Percentiles rank a stretch among this genome's conserved stretches.
Conservation (phyloP, 202 grass and related monocot species). For the Setaria viridis region DNA sequence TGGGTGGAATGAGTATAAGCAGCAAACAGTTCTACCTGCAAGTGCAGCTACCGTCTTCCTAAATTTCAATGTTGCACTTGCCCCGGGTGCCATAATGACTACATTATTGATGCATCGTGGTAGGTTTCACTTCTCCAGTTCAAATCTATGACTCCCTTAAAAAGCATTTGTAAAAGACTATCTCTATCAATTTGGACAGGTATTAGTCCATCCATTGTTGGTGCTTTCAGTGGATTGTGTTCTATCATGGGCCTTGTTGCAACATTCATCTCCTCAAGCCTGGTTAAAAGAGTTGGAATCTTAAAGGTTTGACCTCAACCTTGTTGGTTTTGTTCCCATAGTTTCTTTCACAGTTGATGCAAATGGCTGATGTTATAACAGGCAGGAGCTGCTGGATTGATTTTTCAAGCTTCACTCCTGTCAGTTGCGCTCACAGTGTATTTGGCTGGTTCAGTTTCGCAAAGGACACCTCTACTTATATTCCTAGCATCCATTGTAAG, state of each 20-base stretch:
- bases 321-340: constrained; percentile 5
- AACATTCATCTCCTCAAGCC: constrained; percentile 81
- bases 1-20: constrained; percentile 93
- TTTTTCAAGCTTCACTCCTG: constrained; percentile 90
- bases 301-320: constrained; percentile 69
- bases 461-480: constrained; percentile 69
- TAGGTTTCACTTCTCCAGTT: constrained; percentile 49
- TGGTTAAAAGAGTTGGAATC: constrained; percentile 94
- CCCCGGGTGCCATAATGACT: constrained; percentile 96
- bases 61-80: constrained; percentile 94
- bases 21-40: constrained; percentile 93
- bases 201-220: constrained; percentile 87
- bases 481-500: constrained; percentile 92
- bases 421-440: constrained; percentile 76
- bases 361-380: constrained; percentile 50
- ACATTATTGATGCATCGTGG: constrained; percentile 93
- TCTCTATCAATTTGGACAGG: constrained; percentile 52
- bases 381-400: constrained; percentile 94
- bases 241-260: constrained; percentile 96
- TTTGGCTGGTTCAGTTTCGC: constrained; percentile 79
- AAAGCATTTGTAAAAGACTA: constrained; percentile 14
- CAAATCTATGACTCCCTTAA: constrained; percentile 5
- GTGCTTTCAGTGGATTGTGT: constrained; percentile 90
- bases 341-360: constrained; percentile 13
- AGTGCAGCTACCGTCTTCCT: constrained; percentile 95